A percentile compares a stretch with the other conserved stretches of the same genome.
These are phyloP conservation scores for Ophiostoma himal-ulmi DNA, from an alignment of 2,329 filamentous ascomycete species.

Conservation along the genomic window DNA sequence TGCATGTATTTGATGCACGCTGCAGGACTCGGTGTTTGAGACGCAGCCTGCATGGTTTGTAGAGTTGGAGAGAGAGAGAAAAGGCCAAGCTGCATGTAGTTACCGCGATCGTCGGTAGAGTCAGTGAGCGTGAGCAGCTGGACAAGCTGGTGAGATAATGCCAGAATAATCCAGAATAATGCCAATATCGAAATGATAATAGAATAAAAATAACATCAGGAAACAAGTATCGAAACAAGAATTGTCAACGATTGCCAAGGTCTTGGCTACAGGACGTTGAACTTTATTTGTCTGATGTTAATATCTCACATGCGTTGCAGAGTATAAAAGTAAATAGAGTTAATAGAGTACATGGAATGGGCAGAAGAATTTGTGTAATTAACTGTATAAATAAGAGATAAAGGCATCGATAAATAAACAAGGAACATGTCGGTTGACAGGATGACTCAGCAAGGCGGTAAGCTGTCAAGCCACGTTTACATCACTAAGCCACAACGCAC, in stretches of 20 bases:
- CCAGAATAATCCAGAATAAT: not conserved
- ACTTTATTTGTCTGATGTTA: constrained; percentile 2
- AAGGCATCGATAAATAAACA: not conserved
- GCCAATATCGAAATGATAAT: not conserved
- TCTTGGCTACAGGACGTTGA: constrained; percentile 2
- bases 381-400: not conserved
- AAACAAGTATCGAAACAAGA: not conserved
- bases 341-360: not conserved
- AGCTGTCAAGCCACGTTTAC: no score
- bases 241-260: not conserved
- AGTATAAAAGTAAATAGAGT: not conserved
- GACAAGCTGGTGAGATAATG: no score
- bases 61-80: not conserved
- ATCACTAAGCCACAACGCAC: no score
- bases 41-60: constrained; percentile 3
- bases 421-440: no score
- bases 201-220: not conserved
- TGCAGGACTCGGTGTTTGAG: constrained; percentile 16
- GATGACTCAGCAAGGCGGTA: no score
- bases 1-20: constrained; percentile 6
- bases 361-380: no score
- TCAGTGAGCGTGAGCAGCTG: not conserved
- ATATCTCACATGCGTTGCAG: not conserved
- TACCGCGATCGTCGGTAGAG: constrained; percentile 1
- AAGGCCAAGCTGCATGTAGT: constrained; percentile 3